Base-by-base conservation (phyloP, 2,329 filamentous ascomycete species). In the Ophiostoma ips region DNA sequence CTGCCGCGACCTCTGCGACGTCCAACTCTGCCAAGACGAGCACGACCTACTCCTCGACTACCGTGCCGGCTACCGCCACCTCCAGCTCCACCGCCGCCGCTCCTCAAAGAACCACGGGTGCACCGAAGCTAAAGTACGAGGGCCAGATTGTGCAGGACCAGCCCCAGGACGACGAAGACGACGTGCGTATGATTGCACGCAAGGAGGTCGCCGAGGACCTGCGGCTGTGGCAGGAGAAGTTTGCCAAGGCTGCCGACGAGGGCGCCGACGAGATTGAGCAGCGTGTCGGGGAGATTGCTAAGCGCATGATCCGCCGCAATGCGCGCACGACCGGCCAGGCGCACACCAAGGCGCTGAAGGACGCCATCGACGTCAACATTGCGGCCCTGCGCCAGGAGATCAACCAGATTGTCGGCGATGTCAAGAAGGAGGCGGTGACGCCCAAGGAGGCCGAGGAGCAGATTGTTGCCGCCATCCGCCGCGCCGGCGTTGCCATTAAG, bases 171-270 rank as follows among this genome's bases (percentile, higher is more conserved):
- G 73, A 76, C 45, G 75, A 77, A 50, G 70, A 74, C 30, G 74
- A 79, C 24, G 64, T 69, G 15, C 73, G 76, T 24, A 75, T 75
- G 49, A 74, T 71, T 4, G 76, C 76, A 2, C 77, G 79, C 41
- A 76, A 82, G 59, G 77, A 76, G 55, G 84, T 96, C 38, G 73
- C 80, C 2, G 76, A 83, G 41, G 92, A 98, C 62, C 74, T 98
- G 13, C 75, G 78, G 56, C 74, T 75, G 50, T 98, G 92, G 90
- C 84, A 95, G 64, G 78, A 79, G 54, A 94, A 94, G 60, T 95
- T 95, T 62, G 76, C 84, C 28, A 79, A 81, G 53, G 88, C 88
- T 10, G 87, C 87, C 8, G 84, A 94, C 53, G 88, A 94, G 62
- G 89, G 88, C 5, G 75, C 75, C 4, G 61, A 62, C 18, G 76